A percentile compares a stretch with the other conserved stretches of the same genome.
Conservation (phyloP, 176 grass and related monocot species). For the Echinochloa phyllopogon region DNA sequence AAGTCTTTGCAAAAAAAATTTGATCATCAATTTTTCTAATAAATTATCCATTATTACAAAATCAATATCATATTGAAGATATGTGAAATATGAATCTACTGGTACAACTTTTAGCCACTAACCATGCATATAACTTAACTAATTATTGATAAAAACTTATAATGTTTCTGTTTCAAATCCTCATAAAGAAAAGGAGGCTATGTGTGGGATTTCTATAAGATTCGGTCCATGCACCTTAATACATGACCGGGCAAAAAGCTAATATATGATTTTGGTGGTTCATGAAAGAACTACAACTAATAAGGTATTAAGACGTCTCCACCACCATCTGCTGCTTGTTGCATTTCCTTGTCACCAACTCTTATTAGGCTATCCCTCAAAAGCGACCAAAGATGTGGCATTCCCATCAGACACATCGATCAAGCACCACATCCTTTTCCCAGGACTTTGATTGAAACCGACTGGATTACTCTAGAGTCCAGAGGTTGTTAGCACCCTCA, state of each 20-base stretch:
- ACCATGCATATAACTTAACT: neutral
- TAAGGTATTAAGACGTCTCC: slow-evolving; percentile 11
- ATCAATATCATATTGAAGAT: neutral
- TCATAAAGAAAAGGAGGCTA: neutral
- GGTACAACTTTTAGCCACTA: no score
- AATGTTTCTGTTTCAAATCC: neutral
- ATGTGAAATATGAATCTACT: no score
- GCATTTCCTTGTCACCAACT: slow-evolving; percentile 33
- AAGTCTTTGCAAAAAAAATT: neutral
- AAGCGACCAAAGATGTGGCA: slow-evolving; percentile 40
- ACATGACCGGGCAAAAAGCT: neutral
- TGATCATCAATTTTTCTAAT: neutral
- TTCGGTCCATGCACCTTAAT: neutral
- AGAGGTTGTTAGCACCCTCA: slow-evolving; percentile 2
- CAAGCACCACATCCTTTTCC: neutral
- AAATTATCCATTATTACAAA: neutral
- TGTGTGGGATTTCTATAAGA: neutral
- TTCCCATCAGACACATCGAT: slow-evolving; percentile 30
- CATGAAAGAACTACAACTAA: slow-evolving; percentile 8
- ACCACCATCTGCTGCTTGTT: slow-evolving; percentile 15
- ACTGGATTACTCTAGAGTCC: slow-evolving; percentile 38
- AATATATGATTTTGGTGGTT: neutral
- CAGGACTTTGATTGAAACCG: slow-evolving; percentile 39
- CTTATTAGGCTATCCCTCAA: slow-evolving; percentile 35
- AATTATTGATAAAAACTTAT: neutral